phyloP scores from a whole-genome alignment of 371 early-diverging fungal species.

The Mucor ambiguus region DNA sequence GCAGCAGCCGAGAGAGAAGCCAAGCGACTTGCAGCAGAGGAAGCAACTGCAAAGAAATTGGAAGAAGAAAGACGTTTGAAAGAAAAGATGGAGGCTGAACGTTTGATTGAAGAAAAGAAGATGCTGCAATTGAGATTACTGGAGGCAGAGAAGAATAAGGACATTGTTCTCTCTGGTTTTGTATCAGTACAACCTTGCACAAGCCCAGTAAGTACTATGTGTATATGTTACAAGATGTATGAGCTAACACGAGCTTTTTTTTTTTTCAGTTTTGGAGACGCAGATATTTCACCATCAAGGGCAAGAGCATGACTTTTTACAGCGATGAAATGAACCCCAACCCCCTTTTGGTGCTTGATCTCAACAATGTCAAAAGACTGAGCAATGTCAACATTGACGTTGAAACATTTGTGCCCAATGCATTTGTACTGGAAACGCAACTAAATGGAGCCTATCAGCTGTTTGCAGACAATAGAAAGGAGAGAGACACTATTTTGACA shows the following conservation, averaged over 20 bases:
- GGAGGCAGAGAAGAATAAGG: slow-evolving; percentile 41
- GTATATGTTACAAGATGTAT: not conserved
- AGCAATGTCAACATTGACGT: slow-evolving; percentile 35
- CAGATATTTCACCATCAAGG: slow-evolving; percentile 31
- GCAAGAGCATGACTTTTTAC: slow-evolving; percentile 28
- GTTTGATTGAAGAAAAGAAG: slow-evolving; percentile 28
- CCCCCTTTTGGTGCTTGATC: slow-evolving; percentile 51
- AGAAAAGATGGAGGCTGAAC: slow-evolving; percentile 19
- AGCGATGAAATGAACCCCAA: slow-evolving; percentile 22
- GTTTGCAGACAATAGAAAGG: slow-evolving; percentile 38
- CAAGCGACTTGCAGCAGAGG: slow-evolving; percentile 21
- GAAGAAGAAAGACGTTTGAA: slow-evolving; percentile 20
- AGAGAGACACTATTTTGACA: slow-evolving; percentile 26
- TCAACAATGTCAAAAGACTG: slow-evolving; percentile 38
- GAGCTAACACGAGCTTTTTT: not conserved
- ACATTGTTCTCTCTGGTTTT: slow-evolving; percentile 31
- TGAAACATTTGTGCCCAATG: slow-evolving; percentile 47
- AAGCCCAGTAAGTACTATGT: slow-evolving; percentile 30
- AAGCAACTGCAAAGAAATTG: slow-evolving; percentile 18
- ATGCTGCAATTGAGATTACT: slow-evolving; percentile 23
- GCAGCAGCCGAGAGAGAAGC: slow-evolving; percentile 19
- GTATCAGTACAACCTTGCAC: slow-evolving; percentile 33
- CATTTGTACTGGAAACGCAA: slow-evolving; percentile 44
- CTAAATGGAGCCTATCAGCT: slow-evolving; percentile 40
- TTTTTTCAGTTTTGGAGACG: slow-evolving; percentile 36